Evolutionary conservation across 169 alveolate genomes (phyloP).

Genomic region (Pseudocohnilembus persalinus): DNA sequence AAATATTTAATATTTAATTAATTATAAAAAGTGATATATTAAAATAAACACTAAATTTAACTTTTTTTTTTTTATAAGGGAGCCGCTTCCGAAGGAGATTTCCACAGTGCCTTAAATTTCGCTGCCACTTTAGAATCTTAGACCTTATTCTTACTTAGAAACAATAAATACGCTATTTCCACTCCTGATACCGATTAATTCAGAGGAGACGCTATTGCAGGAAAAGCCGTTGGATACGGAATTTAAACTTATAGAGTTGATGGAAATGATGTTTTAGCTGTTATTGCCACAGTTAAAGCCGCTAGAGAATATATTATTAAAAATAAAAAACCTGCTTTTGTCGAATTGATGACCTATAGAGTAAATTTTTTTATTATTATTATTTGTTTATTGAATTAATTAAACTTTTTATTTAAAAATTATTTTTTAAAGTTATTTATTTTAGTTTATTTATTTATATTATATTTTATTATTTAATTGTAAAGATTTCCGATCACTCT

Average conservation of each 20-base stretch:
- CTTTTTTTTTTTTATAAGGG: constrained; percentile 78
- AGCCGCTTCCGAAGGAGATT: constrained; percentile 98
- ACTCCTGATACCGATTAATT: constrained; percentile 94
- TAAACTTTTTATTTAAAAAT: neutral
- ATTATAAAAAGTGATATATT: too few relatives aligned
- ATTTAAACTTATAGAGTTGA: constrained; percentile 89
- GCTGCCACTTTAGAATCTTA: constrained; percentile 92
- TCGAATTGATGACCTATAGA: constrained; percentile 95
- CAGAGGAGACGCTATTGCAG: constrained; percentile 96
- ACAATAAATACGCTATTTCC: constrained; percentile 95
- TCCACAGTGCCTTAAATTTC: constrained; percentile 94
- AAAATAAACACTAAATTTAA: neutral
- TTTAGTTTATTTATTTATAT: too few relatives aligned
- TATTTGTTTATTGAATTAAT: neutral
- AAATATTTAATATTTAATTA: too few relatives aligned
- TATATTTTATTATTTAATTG: too few relatives aligned
- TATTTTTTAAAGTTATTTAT: constrained; percentile 4
- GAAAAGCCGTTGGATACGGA: constrained; percentile 94
- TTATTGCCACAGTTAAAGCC: constrained; percentile 87
- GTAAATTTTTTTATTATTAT: constrained; percentile 6
- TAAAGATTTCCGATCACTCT: constrained; percentile 92
- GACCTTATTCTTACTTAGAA: constrained; percentile 95
- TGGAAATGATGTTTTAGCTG: constrained; percentile 95
- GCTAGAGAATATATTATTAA: constrained; percentile 89
- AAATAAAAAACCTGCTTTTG: constrained; percentile 81